phyloP scores from a whole-genome alignment of 129 eudicot genomes.

The Lactuca saligna region DNA sequence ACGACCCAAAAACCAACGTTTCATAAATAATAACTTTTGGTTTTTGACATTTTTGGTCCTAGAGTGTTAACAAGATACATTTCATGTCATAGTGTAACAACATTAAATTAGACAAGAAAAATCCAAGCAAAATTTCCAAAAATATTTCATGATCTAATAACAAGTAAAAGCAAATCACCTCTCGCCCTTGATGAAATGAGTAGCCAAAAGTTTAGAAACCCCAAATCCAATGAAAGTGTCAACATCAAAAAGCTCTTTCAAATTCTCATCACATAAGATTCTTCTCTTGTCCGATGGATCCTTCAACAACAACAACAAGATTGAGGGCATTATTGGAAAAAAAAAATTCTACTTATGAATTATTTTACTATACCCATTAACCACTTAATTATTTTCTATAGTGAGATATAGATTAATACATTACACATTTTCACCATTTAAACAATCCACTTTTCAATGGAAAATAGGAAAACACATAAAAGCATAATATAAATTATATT shows the following conservation, averaged over 20 bases:
- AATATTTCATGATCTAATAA: slow-evolving; percentile 14
- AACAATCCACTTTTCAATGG: too few species aligned
- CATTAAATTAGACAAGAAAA: slow-evolving; percentile 25
- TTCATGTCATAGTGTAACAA: slow-evolving; percentile 20
- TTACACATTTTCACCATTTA: too few species aligned
- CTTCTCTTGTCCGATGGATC: slow-evolving; percentile 86
- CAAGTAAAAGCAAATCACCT: slow-evolving; percentile 35
- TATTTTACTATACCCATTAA: too few species aligned
- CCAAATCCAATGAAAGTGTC: slow-evolving; percentile 65
- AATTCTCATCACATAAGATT: slow-evolving; percentile 80
- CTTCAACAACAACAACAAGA: slow-evolving; percentile 42
- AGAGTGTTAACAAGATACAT: slow-evolving; percentile 9
- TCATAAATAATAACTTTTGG: slow-evolving; percentile 9
- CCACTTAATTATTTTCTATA: background rate
- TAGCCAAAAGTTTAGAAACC: slow-evolving; percentile 57
- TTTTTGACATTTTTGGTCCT: slow-evolving; percentile 11
- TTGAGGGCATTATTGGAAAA: background rate
- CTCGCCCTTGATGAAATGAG: slow-evolving; percentile 67
- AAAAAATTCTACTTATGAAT: background rate
- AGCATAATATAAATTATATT: too few species aligned
- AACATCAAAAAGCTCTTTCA: slow-evolving; percentile 84
- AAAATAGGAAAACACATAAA: too few species aligned
- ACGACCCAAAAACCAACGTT: slow-evolving; percentile 15
- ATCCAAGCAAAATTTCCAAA: slow-evolving; percentile 37
- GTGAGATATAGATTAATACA: too few species aligned